These are phyloP conservation scores for Scytalidium sp. DNA, from an alignment of 2,329 filamentous ascomycete species.

Conservation along the genomic window DNA sequence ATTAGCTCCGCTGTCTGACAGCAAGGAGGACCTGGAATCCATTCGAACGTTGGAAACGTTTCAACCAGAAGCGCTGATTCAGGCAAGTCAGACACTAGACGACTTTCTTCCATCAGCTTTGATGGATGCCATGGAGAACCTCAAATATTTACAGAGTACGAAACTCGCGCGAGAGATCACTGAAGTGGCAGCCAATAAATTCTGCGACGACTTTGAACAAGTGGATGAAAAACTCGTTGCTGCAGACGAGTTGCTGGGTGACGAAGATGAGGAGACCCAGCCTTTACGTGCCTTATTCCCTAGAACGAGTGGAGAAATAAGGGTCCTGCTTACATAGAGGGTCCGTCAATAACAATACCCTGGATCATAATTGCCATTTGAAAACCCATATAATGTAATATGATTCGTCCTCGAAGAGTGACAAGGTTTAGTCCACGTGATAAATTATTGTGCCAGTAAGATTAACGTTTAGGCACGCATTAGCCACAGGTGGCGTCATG, in stretches of 20 bases:
- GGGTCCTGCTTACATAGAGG: slow-evolving; percentile 28
- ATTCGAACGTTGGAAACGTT: slow-evolving; percentile 60
- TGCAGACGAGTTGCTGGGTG: slow-evolving; percentile 48
- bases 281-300: slow-evolving; percentile 27
- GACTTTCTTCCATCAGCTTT: slow-evolving; percentile 89
- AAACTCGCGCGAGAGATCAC: slow-evolving; percentile 72
- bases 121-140: slow-evolving; percentile 83
- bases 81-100: slow-evolving; percentile 75
- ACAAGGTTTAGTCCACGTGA: no score
- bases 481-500: background rate
- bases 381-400: no score
- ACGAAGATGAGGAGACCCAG: slow-evolving; percentile 20
- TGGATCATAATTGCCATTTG: no score
- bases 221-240: slow-evolving; percentile 60
- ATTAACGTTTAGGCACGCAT: no score
- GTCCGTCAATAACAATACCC: background rate
- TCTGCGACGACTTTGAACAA: slow-evolving; percentile 80
- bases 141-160: slow-evolving; percentile 71
- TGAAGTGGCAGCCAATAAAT: slow-evolving; percentile 76
- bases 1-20: slow-evolving; percentile 34
- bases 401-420: no score
- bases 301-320: slow-evolving; percentile 30
- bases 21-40: slow-evolving; percentile 51
- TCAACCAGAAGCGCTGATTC: slow-evolving; percentile 57
- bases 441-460: no score